Conservation (phyloP, 306 rosid genomes). For the Biancaea sappan region DNA sequence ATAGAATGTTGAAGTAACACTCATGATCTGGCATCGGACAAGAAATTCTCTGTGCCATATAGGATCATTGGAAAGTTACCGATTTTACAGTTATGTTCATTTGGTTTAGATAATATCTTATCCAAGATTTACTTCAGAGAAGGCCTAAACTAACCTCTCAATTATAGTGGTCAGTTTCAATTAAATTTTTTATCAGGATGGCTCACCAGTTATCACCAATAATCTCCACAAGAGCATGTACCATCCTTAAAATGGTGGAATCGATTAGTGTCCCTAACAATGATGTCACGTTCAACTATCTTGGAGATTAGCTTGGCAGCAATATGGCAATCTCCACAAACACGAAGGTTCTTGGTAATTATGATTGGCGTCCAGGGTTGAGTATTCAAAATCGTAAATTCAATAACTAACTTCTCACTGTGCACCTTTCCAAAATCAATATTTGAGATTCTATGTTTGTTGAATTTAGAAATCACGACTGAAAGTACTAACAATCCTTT, state of each 20-base stretch:
- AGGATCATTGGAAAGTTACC: neutral
- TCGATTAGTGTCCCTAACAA: conserved; percentile 59
- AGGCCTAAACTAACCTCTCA: neutral
- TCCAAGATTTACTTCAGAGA: neutral
- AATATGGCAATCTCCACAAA: conserved; percentile 44
- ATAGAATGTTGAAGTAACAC: neutral
- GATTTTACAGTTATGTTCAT: no score
- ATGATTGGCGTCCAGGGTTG: conserved; percentile 35
- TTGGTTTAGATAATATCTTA: no score
- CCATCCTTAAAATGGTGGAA: no score
- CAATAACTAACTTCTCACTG: conserved; percentile 75
- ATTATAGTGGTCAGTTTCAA: neutral
- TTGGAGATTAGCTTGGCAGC: conserved; percentile 42
- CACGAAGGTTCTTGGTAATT: conserved; percentile 39
- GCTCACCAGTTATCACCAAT: conserved; percentile 49
- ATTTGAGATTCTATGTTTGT: no score
- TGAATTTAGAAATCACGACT: no score
- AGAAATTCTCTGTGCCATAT: no score
- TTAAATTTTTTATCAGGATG: neutral
- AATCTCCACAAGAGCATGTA: conserved; percentile 76
- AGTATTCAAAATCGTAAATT: conserved; percentile 63
- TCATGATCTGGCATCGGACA: no score
- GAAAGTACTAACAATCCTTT: no score
- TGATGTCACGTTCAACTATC: conserved; percentile 16
- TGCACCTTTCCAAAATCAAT: no score